Evolutionary conservation across 371 early-diverging fungal genomes (phyloP).

Genomic region (Apophysomyces sp.): DNA sequence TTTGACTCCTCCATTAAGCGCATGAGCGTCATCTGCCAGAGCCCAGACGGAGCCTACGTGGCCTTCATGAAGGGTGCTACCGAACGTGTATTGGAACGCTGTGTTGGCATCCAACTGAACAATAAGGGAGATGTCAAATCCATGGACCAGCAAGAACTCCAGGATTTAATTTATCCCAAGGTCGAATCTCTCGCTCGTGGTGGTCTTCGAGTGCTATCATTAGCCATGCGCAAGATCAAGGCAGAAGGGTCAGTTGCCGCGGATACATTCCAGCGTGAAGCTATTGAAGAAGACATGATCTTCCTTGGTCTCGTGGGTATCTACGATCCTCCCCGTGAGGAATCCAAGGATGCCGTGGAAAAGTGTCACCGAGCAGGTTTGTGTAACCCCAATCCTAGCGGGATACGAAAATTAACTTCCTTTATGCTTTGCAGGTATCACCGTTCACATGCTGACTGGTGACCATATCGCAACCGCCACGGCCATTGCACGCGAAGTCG

Average conservation of each 20-base stretch:
- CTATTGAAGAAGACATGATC: slow-evolving; percentile 71
- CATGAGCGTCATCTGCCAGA: slow-evolving; percentile 83
- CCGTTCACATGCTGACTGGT: slow-evolving; percentile 95
- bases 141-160: slow-evolving; percentile 48
- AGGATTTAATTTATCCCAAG: slow-evolving; percentile 49
- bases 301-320: slow-evolving; percentile 93
- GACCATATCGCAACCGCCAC: slow-evolving; percentile 93
- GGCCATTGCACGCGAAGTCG: slow-evolving; percentile 91
- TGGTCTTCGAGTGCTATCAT: slow-evolving; percentile 70
- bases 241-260: slow-evolving; percentile 34
- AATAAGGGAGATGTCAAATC: slow-evolving; percentile 30
- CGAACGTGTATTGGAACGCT: slow-evolving; percentile 68
- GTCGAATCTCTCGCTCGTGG: slow-evolving; percentile 62
- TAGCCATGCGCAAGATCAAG: slow-evolving; percentile 51
- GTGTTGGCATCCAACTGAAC: slow-evolving; percentile 53
- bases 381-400: slow-evolving; percentile 64
- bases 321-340: slow-evolving; percentile 89
- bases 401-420: slow-evolving; percentile 59
- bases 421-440: slow-evolving; percentile 46
- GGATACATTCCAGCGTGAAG: slow-evolving; percentile 55
- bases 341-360: slow-evolving; percentile 75
- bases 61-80: slow-evolving; percentile 74
- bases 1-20: slow-evolving; percentile 88
- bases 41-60: slow-evolving; percentile 53
- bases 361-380: slow-evolving; percentile 84